A percentile compares a stretch with the other conserved stretches of the same genome.
phyloP scores from a whole-genome alignment of 2,329 filamentous ascomycete genomes.

The Colletotrichum plurivorum region DNA sequence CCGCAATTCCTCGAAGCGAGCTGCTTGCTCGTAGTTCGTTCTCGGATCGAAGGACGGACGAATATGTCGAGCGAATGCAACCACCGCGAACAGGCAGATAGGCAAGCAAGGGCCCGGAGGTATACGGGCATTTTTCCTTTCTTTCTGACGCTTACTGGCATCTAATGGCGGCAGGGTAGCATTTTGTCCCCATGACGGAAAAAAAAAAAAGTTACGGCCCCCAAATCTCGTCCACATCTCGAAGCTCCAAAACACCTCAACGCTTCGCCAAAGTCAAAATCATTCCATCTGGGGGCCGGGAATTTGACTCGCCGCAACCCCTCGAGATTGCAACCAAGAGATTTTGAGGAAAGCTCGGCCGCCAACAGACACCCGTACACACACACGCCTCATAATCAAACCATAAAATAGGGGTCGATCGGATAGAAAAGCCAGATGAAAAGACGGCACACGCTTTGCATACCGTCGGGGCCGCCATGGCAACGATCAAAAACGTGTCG shows the following conservation, averaged over 20 bases:
- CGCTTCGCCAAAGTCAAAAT: conserved; percentile 31
- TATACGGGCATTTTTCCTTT: not conserved
- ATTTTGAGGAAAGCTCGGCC: too few species aligned
- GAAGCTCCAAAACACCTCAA: not conserved
- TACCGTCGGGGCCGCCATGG: too few species aligned
- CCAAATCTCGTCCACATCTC: conserved; percentile 4
- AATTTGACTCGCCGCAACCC: conserved; percentile 29
- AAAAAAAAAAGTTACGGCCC: conserved; percentile 9
- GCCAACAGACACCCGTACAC: not conserved
- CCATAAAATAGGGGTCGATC: not conserved
- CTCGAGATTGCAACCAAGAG: conserved; percentile 9
- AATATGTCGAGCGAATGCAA: not conserved
- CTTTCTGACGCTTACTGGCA: too few species aligned
- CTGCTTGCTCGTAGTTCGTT: conserved; percentile 11
- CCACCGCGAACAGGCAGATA: not conserved
- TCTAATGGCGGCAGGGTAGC: too few species aligned
- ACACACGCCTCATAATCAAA: not conserved
- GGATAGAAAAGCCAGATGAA: not conserved
- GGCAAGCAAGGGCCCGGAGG: not conserved
- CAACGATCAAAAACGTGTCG: too few species aligned
- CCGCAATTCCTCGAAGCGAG: too few species aligned
- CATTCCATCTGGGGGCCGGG: conserved; percentile 26
- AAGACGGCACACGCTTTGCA: too few species aligned
- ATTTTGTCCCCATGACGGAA: too few species aligned
- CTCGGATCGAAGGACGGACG: conserved; percentile 12